Base-by-base conservation (phyloP, 805 yeast genomes). In the Pichia gijzeniarum region DNA sequence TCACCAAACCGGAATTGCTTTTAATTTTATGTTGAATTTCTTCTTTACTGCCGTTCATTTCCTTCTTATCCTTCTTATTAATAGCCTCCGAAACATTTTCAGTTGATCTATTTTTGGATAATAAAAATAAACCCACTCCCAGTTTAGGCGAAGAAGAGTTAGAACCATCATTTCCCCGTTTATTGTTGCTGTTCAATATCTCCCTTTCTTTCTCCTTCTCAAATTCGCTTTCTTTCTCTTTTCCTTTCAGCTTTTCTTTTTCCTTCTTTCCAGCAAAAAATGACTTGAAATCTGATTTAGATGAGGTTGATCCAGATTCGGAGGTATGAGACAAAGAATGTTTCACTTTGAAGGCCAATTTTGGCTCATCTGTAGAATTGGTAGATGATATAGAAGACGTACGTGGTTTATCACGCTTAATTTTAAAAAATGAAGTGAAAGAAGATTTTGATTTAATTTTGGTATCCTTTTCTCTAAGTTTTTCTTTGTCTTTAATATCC, bases 361-460 rank as follows among this genome's bases (percentile, higher is more conserved):
- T 47, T 16, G 43, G 40, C 13, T 44, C 45, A 5, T 33, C 41
- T 16, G 21, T 4, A n/a, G 37, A 14, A 14, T 25, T 37, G 3
- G 16, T n/a, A 5, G 30, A 12, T 4, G 31, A 16, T 9, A 20
- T 32, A 7, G 49, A 45, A 9, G 34, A n/a, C 14, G 43, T 44
- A 13, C 49, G 47, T 16, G 49, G 44, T 18, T 51, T 51, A 22
- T 47, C 50, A 22, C 44, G 43, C 19, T 45, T 48, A 3, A 51
- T 44, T 35, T 51, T 51, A 30, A 51, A 51, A 35, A 51, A 51
- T n/a, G 52, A 48, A 1, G 53, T 37, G 16, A 51, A 51, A 3
- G 54, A 47, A 14, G 52, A 33, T 40, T 51, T 51, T 18, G 41
- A 14, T 31, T 51, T 50, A 1, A 16, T 25, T 31, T 50, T 47